Conservation (phyloP, 2,329 filamentous ascomycete genomes). For the Clonostachys rhizophaga region DNA sequence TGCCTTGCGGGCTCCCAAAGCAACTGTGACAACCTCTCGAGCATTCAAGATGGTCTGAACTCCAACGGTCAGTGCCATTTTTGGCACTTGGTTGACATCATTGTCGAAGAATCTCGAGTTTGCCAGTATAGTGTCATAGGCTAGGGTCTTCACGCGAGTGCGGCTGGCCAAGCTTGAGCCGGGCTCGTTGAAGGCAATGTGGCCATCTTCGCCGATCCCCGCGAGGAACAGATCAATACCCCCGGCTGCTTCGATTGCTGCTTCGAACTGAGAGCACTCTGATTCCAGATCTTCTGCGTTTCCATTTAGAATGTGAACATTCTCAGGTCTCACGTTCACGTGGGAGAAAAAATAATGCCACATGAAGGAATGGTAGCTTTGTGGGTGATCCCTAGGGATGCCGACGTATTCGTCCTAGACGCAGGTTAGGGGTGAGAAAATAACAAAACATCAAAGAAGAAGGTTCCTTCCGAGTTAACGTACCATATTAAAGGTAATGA, state of each 20-base stretch:
- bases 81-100: conserved; percentile 68
- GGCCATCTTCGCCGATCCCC: conserved; percentile 80
- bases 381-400: conserved; percentile 74
- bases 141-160: conserved; percentile 81
- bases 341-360: conserved; percentile 88
- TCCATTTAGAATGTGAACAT: conserved; percentile 81
- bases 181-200: conserved; percentile 89
- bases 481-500: conserved; percentile 87
- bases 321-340: conserved; percentile 74
- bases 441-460: neutral
- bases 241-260: conserved; percentile 66
- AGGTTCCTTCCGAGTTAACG: neutral
- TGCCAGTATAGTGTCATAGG: conserved; percentile 81
- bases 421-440: neutral
- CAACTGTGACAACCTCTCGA: conserved; percentile 77
- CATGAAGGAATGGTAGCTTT: conserved; percentile 91
- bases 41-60: conserved; percentile 81
- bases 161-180: conserved; percentile 73
- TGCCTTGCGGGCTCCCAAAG: conserved; percentile 76
- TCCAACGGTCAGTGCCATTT: conserved; percentile 79
- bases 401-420: conserved; percentile 82
- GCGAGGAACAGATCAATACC: conserved; percentile 85
- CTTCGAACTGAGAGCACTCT: conserved; percentile 77
- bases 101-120: conserved; percentile 82
- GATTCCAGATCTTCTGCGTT: conserved; percentile 71